Evolutionary conservation across 2,329 filamentous ascomycete genomes (phyloP).

Genomic region (Fulvia fulva): DNA sequence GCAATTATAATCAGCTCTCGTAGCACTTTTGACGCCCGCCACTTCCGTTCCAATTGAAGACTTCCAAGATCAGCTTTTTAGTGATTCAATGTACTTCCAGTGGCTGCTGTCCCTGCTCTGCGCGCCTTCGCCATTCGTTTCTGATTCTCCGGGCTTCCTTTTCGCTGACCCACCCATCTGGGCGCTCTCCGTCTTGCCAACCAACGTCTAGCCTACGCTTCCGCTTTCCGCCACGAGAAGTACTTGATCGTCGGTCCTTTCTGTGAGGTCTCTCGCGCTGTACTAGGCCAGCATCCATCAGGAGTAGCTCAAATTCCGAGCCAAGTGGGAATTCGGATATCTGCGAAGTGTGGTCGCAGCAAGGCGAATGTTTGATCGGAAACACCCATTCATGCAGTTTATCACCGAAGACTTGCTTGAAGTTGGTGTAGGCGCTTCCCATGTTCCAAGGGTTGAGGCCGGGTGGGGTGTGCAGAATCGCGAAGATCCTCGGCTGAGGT

Average conservation of each 20-base stretch:
- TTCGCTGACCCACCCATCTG: constrained; percentile 31
- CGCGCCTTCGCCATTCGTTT: constrained; percentile 18
- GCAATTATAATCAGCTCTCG: too few species aligned
- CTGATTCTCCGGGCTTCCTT: constrained; percentile 29
- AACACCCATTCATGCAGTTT: constrained; percentile 72
- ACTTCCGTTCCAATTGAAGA: too few species aligned
- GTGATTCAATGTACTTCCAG: constrained; percentile 10
- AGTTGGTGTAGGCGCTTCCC: constrained; percentile 61
- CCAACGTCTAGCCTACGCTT: constrained; percentile 27
- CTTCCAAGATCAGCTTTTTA: too few species aligned
- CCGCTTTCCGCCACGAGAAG: constrained; percentile 14
- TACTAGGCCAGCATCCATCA: constrained; percentile 30
- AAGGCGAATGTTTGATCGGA: constrained; percentile 71
- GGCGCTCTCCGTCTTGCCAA: constrained; percentile 34
- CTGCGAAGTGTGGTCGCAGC: constrained; percentile 53
- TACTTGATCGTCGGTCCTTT: constrained; percentile 12
- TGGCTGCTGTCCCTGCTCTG: constrained; percentile 7
- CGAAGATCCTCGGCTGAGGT: constrained; percentile 59
- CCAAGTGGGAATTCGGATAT: constrained; percentile 35
- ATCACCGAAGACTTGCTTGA: constrained; percentile 74
- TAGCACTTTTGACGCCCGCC: too few species aligned
- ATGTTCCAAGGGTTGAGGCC: constrained; percentile 86
- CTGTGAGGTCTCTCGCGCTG: constrained; percentile 9
- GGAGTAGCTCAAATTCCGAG: constrained; percentile 32
- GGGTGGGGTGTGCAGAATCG: constrained; percentile 67